Base-by-base conservation (phyloP, 1,284 basidiomycete genomes). In the Trichosporon faecale region DNA sequence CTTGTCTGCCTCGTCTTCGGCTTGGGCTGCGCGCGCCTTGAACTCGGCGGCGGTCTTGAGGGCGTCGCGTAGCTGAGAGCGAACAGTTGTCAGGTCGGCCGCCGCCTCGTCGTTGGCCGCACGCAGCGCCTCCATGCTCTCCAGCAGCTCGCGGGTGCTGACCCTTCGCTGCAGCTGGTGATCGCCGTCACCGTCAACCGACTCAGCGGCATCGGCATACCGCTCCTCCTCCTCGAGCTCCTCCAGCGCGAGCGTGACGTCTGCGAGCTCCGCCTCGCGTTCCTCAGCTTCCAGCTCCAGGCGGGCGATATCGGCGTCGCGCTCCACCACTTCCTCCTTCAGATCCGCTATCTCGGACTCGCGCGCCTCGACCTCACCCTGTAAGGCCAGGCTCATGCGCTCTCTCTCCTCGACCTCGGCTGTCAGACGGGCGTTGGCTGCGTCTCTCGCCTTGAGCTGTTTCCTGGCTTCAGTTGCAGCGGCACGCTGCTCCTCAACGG, bases 131-230 rank as follows among this genome's bases (percentile, higher is more conserved):
- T 35, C 25, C 16, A 65, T 21, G 52, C 65, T 52, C 25, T 68
- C 67, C 6, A 64, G 67, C 49, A 68, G 35, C 18, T 65, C 64
- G 29, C 52, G 52, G 5, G 25, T 49, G 29, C 67, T 65, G 1
- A 37, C 64, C 2, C 67, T 64, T 11, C 23, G 37, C 35, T 68
- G 67, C 35, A 37, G 35, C 67, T 40, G 49, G 27, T 29, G 16
- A 1, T 29, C 57, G n/a, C n/a, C n/a, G 27, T 9, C 29, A 18
- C 18, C 57, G 14, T 61, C 29, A 4, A 21, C 8, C 52, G 55
- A 25, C 33, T 66, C 65, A n/a, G n/a, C 49, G 8, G 29, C 33
- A 21, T 66, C 65, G 1, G 49, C 65, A 14, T 40, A 33, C 12
- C 52, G 49, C 11, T 21, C 49, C 1, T n/a, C 65, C 8, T 66